Conservation (phyloP, 2,329 filamentous ascomycete genomes). For the Ciborinia camelliae region DNA sequence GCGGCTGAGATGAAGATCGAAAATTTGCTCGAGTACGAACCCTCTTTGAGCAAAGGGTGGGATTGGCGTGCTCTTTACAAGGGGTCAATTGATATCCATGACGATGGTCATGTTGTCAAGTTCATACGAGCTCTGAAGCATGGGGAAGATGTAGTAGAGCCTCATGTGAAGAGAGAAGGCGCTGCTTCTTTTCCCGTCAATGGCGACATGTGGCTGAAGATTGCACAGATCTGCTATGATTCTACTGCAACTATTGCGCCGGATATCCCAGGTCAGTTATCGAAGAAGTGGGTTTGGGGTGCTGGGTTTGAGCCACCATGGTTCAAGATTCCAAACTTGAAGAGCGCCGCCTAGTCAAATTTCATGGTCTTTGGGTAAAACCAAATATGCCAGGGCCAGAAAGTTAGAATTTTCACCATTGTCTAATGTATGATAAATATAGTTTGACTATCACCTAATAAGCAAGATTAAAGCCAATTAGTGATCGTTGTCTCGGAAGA, state of each 20-base stretch:
- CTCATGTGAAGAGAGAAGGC: conserved; percentile 3
- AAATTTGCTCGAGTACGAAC: conserved; percentile 56
- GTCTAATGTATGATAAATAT: not conserved
- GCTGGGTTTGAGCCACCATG: not conserved
- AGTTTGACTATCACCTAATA: conserved; percentile 44
- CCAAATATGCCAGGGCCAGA: not conserved
- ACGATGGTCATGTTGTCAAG: conserved; percentile 80
- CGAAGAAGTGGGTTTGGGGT: not conserved
- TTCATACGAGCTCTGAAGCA: conserved; percentile 65
- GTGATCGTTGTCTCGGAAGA: no score
- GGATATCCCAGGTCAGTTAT: not conserved
- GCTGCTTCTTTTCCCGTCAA: not conserved
- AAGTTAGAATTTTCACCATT: not conserved
- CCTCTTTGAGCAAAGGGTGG: conserved; percentile 38
- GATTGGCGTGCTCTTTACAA: not conserved
- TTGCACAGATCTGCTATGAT: not conserved
- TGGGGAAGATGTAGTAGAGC: conserved; percentile 48
- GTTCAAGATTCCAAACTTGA: not conserved
- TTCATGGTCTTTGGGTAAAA: not conserved
- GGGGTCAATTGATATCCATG: conserved; percentile 36
- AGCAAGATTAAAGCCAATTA: no score
- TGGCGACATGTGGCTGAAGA: not conserved
- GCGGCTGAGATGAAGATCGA: conserved; percentile 56
- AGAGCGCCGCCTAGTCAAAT: not conserved
- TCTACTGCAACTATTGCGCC: not conserved